Percentiles rank a stretch among this genome's conserved stretches.
Conservation (phyloP, 306 rosid species). For the Cucurbita ficifolia region DNA sequence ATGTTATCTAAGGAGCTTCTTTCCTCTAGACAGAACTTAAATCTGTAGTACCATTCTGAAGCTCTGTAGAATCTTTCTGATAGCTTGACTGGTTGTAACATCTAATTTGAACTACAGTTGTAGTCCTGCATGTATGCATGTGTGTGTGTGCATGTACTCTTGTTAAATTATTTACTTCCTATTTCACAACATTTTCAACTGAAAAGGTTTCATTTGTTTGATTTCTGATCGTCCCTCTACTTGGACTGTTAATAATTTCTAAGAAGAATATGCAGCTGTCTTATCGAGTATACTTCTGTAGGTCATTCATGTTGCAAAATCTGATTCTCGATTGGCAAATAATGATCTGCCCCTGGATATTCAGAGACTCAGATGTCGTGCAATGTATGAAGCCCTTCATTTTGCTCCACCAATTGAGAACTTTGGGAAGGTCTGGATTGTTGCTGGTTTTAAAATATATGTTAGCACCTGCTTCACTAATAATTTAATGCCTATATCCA, state of each 20-base stretch:
- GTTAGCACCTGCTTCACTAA: background rate
- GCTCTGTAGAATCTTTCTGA: background rate
- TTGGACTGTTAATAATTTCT: constrained; percentile 2
- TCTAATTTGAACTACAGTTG: background rate
- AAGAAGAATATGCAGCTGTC: constrained; percentile 1
- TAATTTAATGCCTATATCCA: background rate
- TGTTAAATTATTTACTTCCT: background rate
- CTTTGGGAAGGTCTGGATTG: constrained; percentile 66
- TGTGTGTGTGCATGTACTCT: no score
- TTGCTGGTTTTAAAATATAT: background rate
- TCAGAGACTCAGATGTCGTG: constrained; percentile 86
- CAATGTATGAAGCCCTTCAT: constrained; percentile 68
- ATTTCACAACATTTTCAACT: background rate
- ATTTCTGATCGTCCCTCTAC: background rate
- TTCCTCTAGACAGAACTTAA: background rate
- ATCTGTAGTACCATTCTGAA: background rate
- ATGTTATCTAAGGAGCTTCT: background rate
- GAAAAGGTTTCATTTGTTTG: background rate
- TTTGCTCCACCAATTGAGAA: constrained; percentile 74
- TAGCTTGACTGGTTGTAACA: background rate
- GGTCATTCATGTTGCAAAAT: constrained; percentile 86
- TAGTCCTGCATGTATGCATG: background rate
- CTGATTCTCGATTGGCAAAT: constrained; percentile 92
- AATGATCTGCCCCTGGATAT: constrained; percentile 73
- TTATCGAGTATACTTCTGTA: constrained; percentile 24